A percentile compares a stretch with the other conserved stretches of the same genome.
These are phyloP conservation scores for Moesziomyces globuligerus DNA, from an alignment of 1,284 basidiomycete species.

Conservation along the genomic window DNA sequence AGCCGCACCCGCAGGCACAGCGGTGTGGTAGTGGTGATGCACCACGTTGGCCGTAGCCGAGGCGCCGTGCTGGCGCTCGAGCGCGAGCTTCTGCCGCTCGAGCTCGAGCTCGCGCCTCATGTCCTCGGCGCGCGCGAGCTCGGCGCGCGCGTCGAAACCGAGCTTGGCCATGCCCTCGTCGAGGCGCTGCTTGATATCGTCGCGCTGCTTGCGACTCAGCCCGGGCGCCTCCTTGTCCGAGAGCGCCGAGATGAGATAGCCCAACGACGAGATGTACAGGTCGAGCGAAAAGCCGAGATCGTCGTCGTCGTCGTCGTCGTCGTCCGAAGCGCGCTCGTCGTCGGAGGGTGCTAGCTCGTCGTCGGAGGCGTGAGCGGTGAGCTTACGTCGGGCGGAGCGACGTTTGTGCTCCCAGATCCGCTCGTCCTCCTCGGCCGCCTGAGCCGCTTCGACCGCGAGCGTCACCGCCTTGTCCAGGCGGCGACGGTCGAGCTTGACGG, in stretches of 20 bases:
- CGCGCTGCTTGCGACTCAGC: constrained; percentile 31
- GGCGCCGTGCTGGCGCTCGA: constrained; percentile 10
- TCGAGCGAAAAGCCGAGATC: constrained; percentile 50
- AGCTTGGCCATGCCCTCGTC: constrained; percentile 48
- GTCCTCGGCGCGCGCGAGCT: constrained; percentile 25
- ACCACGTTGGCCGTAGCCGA: constrained; percentile 13
- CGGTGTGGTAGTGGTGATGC: constrained; percentile 43
- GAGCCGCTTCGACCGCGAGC: constrained; percentile 51
- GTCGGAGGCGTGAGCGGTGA: not conserved
- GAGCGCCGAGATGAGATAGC: constrained; percentile 51
- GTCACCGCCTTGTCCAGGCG: constrained; percentile 53
- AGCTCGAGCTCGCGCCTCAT: constrained; percentile 40
- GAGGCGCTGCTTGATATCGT: constrained; percentile 34
- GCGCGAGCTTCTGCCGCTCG: constrained; percentile 22
- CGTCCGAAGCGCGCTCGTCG: constrained; percentile 1
- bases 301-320: constrained; percentile 23
- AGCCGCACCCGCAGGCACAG: constrained; percentile 1
- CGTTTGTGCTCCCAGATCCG: constrained; percentile 28
- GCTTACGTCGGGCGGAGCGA: not conserved
- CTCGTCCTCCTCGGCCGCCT: constrained; percentile 53
- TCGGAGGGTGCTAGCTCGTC: no score
- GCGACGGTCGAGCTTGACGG: constrained; percentile 41
- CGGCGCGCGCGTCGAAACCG: constrained; percentile 39
- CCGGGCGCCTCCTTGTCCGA: constrained; percentile 40
- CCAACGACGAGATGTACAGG: constrained; percentile 51